A percentile compares a stretch with the other conserved stretches of the same genome.
Evolutionary conservation across 192 early-diverging fungal genomes (phyloP).

Genomic region (Phycomyces nitens): DNA sequence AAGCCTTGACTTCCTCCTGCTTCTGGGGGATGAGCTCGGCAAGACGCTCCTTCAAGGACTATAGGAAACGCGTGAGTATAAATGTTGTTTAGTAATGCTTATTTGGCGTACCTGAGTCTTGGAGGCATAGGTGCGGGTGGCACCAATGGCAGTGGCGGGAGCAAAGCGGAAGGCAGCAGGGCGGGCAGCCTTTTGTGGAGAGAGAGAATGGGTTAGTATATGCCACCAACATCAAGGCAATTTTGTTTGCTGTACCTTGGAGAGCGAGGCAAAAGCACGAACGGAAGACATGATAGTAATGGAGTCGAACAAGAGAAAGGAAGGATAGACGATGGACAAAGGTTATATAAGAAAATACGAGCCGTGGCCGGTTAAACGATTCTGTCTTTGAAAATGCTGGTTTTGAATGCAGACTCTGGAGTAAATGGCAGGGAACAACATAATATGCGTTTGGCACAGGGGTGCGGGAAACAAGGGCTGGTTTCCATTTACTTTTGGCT

Average conservation of each 20-base stretch:
- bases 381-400: no score
- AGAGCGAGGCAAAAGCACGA: conserved; percentile 29
- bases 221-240: no score
- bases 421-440: no score
- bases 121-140: conserved; percentile 46
- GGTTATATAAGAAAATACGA: background rate
- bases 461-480: no score
- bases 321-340: background rate
- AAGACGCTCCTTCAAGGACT: conserved; percentile 93
- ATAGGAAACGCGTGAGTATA: conserved; percentile 2
- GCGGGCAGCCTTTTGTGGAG: conserved; percentile 30
- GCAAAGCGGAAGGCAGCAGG: conserved; percentile 26
- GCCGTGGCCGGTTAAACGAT: conserved; percentile 4
- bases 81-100: no score
- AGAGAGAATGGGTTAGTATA: no score
- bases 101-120: conserved; percentile 52
- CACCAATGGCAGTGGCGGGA: conserved; percentile 38
- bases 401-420: no score
- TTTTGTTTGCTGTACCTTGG: conserved; percentile 15
- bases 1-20: conserved; percentile 91
- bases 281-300: conserved; percentile 30
- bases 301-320: background rate
- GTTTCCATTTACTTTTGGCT: no score
- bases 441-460: no score
- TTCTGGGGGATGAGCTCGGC: conserved; percentile 92